Base-by-base conservation (phyloP, 768 basidiomycete species). In the Lentinus brumalis region DNA sequence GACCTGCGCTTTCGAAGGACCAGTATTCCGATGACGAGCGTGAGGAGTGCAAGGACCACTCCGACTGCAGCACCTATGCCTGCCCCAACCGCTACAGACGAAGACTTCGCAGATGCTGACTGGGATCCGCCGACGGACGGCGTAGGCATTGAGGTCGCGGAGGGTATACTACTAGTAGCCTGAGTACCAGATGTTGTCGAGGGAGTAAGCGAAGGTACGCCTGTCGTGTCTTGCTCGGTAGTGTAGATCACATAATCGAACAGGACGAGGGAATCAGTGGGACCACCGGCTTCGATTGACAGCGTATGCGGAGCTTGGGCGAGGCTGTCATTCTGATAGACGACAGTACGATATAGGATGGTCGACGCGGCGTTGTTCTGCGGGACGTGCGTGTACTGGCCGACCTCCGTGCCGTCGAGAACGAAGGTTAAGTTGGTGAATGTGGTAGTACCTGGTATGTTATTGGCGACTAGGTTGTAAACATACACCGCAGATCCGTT, bases 361-460 rank as follows among this genome's bases (percentile, higher is more conserved):
- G 15, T 14, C 9, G 21, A 30, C 12, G 12, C 30, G 50, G 52
- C 6, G n/a, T n/a, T 5, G n/a, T 15, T 26, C 4, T 40, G 18
- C 11, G 52, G 53, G 42, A 1, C 10, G 53, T 60, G 61, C 7
- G 38, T 18, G 53, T 51, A 60, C 15, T 42, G 21, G 18, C 53
- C 56, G 1, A 49, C 57, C 7, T 4, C 16, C 12, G 21, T 16
- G 21, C 58, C 59, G 35, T 66, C 65, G n/a, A 66, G 32, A 15
- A 47, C 18, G 59, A 66, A 62, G 32, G 55, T 60, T 50, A 63
- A 31, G 49, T 66, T 63, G 16, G 58, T 55, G 39, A 58, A 51
- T 7, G 61, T 63, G 5, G 60, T 59, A 1, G 56, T 57, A n/a
- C 26, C 9, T 56, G 56, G 18, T 26, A 45, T 21, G 52, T 4